Percentiles rank a stretch among this genome's conserved stretches.
Evolutionary conservation across 768 basidiomycete species (phyloP).

Genomic region (Lyophyllum semitale): DNA sequence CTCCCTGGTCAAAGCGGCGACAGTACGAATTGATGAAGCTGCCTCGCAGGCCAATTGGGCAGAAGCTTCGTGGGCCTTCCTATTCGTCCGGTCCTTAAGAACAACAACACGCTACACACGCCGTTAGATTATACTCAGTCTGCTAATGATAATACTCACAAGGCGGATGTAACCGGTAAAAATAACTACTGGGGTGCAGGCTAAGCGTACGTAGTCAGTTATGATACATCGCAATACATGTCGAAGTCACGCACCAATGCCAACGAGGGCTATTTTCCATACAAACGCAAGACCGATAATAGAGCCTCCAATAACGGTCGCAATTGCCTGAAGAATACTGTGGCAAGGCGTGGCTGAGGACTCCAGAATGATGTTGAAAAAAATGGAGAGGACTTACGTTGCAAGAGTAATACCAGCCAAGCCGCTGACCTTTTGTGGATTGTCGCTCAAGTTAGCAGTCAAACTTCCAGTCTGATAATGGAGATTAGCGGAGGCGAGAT

Average conservation of each 20-base stretch:
- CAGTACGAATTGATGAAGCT: conserved; percentile 86
- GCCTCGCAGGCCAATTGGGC: conserved; percentile 93
- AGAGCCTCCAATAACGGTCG: conserved; percentile 70
- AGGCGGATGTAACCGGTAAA: conserved; percentile 84
- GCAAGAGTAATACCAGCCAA: conserved; percentile 88
- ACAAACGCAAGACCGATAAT: conserved; percentile 78
- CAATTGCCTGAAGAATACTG: conserved; percentile 76
- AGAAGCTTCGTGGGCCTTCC: conserved; percentile 74
- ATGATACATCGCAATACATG: not conserved
- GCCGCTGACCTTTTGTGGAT: conserved; percentile 88
- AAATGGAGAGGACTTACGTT: conserved; percentile 43
- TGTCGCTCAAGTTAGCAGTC: conserved; percentile 78
- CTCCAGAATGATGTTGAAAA: not conserved
- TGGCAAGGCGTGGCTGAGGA: not conserved
- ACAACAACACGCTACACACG: conserved; percentile 71
- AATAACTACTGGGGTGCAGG: conserved; percentile 68
- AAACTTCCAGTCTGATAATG: conserved; percentile 68
- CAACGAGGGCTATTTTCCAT: conserved; percentile 81
- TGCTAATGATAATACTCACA: conserved; percentile 37
- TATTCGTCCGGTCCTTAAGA: conserved; percentile 83
- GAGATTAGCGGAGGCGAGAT: not conserved
- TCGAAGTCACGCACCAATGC: conserved; percentile 54
- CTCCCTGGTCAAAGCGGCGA: conserved; percentile 86
- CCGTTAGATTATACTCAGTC: not conserved
- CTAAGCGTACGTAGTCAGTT: conserved; percentile 30